A percentile compares a stretch with the other conserved stretches of the same genome.
Evolutionary conservation across 768 basidiomycete species (phyloP).

Genomic region (Lactifluus subvellereus): DNA sequence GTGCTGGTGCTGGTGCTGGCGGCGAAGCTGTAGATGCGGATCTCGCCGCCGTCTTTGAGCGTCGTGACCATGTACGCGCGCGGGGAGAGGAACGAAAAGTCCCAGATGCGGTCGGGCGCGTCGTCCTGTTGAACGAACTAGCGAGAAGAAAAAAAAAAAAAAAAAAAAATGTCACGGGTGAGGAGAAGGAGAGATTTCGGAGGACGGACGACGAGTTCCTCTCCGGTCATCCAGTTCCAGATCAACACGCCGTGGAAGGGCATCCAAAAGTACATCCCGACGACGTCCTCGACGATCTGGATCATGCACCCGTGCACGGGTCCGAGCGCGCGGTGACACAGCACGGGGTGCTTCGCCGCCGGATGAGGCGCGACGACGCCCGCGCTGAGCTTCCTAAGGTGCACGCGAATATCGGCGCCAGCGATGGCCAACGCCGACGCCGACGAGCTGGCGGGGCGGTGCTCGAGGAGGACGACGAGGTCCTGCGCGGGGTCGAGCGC

Average conservation of each 20-base stretch:
- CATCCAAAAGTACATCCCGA: conserved; percentile 43
- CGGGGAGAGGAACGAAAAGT: conserved; percentile 44
- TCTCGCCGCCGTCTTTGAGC: conserved; percentile 31
- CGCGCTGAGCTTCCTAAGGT: conserved; percentile 38
- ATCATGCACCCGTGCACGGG: conserved; percentile 34
- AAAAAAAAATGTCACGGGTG: neutral
- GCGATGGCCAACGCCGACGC: too few relatives aligned
- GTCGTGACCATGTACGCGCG: conserved; percentile 42
- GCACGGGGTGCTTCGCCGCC: conserved; percentile 31
- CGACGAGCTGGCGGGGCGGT: neutral
- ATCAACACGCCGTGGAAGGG: conserved; percentile 35
- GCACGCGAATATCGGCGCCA: conserved; percentile 31
- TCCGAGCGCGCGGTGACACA: conserved; percentile 28
- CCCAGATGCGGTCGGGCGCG: conserved; percentile 30
- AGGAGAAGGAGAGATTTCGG: neutral
- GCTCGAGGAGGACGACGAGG: conserved; percentile 42
- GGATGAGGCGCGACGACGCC: conserved; percentile 40
- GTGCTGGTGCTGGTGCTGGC: too few relatives aligned
- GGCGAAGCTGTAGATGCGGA: conserved; percentile 41
- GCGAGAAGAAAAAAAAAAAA: neutral
- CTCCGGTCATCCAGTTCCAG: conserved; percentile 51
- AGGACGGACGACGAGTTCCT: conserved; percentile 38
- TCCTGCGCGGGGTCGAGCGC: conserved; percentile 65
- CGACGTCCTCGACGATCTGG: conserved; percentile 49
- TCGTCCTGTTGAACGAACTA: conserved; percentile 32